Conservation (phyloP, 73 alveolate genomes). For the Symbiodinium natans region DNA sequence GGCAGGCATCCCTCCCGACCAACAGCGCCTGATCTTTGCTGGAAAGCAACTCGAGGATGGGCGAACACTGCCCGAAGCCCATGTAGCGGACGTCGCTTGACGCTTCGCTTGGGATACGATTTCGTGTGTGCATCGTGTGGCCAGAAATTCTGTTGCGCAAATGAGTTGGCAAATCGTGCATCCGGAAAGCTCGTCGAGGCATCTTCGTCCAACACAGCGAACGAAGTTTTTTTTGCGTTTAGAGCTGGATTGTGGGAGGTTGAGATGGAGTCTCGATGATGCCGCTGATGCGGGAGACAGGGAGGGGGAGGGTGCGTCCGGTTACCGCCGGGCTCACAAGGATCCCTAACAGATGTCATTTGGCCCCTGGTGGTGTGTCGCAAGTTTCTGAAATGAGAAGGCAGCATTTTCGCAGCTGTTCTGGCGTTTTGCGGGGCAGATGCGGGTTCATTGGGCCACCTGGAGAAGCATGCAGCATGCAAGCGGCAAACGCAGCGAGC, state of each 20-base stretch:
- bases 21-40: slow-evolving; percentile 89
- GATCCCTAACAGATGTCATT: too few species aligned
- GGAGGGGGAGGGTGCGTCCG: too few species aligned
- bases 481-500: too few species aligned
- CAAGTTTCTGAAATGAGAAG: background rate
- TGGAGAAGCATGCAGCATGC: too few species aligned
- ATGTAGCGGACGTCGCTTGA: background rate
- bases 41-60: slow-evolving; percentile 93
- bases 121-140: background rate
- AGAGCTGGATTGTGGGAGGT: background rate
- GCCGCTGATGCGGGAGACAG: too few species aligned
- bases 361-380: background rate
- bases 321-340: too few species aligned
- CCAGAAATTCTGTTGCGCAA: background rate
- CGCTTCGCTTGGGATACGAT: background rate
- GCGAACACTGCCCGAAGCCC: slow-evolving; percentile 37
- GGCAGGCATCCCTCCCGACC: slow-evolving; percentile 77
- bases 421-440: background rate
- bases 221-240: background rate
- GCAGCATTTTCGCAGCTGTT: background rate
- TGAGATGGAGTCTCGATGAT: too few species aligned
- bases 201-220: background rate
- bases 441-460: too few species aligned
- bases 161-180: background rate
- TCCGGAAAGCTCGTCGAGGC: background rate